A percentile compares a stretch with the other conserved stretches of the same genome.
Evolutionary conservation across 2,329 filamentous ascomycete species (phyloP).

Genomic region (Thielaviopsis punctulata): DNA sequence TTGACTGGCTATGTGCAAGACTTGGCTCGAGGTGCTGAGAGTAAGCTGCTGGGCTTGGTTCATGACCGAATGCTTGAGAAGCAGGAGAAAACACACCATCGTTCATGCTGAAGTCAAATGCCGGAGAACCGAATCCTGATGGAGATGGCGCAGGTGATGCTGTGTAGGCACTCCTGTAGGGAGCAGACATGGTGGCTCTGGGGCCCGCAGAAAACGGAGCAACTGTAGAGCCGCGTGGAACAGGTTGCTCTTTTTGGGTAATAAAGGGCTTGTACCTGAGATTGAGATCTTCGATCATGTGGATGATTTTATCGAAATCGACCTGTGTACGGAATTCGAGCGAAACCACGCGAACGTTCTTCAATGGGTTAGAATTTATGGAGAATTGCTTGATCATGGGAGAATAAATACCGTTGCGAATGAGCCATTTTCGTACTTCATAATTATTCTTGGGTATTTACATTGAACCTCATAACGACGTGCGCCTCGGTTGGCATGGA

Average conservation of each 20-base stretch:
- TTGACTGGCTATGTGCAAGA: background rate
- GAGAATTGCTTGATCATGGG: background rate
- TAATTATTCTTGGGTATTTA: conserved; percentile 6
- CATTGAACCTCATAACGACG: conserved; percentile 11
- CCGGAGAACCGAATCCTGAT: conserved; percentile 1
- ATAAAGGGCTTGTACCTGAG: conserved; percentile 8
- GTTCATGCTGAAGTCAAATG: background rate
- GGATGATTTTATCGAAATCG: conserved; percentile 6
- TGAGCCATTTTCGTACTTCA: conserved; percentile 8
- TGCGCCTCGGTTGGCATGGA: background rate
- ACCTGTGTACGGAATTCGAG: conserved; percentile 6
- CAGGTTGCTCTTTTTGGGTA: background rate
- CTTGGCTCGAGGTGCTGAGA: background rate
- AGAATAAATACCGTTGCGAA: conserved; percentile 1
- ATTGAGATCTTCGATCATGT: conserved; percentile 7
- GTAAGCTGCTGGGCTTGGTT: background rate
- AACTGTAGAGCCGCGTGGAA: conserved; percentile 5
- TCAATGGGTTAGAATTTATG: background rate
- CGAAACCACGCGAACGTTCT: conserved; percentile 8
- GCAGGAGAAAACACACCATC: background rate
- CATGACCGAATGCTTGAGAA: background rate
- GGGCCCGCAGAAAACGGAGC: conserved; percentile 2
- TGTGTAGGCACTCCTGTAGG: conserved; percentile 5
- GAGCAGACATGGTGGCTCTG: background rate
- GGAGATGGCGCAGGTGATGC: conserved; percentile 7